phyloP scores from a whole-genome alignment of 306 rosid genomes.

The Rosa multiflora region DNA sequence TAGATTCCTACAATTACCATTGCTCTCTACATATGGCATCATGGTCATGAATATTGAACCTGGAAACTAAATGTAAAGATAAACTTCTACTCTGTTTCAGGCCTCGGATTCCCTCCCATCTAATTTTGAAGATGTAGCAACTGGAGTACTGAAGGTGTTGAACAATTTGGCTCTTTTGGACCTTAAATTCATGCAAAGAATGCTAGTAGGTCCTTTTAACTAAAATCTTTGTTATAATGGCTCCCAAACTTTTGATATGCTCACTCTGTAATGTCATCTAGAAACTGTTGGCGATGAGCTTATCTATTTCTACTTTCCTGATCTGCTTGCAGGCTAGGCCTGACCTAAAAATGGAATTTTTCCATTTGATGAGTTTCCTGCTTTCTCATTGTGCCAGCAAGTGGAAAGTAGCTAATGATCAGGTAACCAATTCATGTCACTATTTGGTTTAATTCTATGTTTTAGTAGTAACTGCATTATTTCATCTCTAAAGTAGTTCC shows the following conservation, averaged over 20 bases:
- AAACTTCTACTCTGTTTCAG: slow-evolving; percentile 45
- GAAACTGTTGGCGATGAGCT: slow-evolving; percentile 15
- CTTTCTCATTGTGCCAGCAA: slow-evolving; percentile 87
- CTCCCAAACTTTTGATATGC: slow-evolving; percentile 8
- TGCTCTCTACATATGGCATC: not conserved
- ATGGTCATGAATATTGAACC: not conserved
- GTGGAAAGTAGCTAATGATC: slow-evolving; percentile 86
- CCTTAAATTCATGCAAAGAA: slow-evolving; percentile 81
- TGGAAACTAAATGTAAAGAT: slow-evolving; percentile 14
- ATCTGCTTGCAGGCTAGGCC: slow-evolving; percentile 74
- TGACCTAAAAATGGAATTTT: slow-evolving; percentile 94
- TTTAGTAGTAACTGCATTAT: not conserved
- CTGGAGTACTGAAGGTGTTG: slow-evolving; percentile 94
- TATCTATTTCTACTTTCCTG: slow-evolving; percentile 16
- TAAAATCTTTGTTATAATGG: slow-evolving; percentile 12
- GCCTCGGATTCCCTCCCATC: slow-evolving; percentile 82
- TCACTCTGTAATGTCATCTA: not conserved
- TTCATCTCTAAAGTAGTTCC: slow-evolving; percentile 1
- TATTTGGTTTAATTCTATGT: not conserved
- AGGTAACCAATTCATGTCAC: slow-evolving; percentile 43
- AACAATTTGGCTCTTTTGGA: slow-evolving; percentile 92
- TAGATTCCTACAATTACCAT: not conserved
- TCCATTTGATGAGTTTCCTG: slow-evolving; percentile 93
- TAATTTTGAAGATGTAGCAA: slow-evolving; percentile 97
- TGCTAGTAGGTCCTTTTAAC: slow-evolving; percentile 65